Evolutionary conservation across 2,329 filamentous ascomycete species (phyloP).

Genomic region (Dendryphion nanum): DNA sequence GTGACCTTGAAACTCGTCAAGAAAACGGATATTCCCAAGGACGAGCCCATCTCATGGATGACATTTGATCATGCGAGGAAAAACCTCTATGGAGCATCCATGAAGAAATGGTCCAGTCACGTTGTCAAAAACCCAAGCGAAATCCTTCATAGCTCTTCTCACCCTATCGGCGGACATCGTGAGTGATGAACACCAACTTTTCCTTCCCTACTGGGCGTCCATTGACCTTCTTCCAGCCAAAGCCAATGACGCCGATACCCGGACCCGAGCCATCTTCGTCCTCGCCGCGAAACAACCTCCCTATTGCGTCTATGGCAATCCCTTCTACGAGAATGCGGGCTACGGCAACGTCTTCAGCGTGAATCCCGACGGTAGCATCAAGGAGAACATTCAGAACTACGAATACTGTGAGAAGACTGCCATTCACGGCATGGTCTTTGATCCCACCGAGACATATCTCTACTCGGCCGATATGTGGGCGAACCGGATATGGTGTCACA

Average conservation of each 20-base stretch:
- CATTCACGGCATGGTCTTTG: constrained; percentile 81
- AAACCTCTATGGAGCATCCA: constrained; percentile 83
- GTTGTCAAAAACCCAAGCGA: constrained; percentile 71
- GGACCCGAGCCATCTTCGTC: constrained; percentile 86
- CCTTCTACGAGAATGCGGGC: constrained; percentile 83
- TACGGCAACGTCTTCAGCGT: constrained; percentile 75
- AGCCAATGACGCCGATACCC: constrained; percentile 68
- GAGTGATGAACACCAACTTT: constrained; percentile 34
- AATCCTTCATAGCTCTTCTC: constrained; percentile 72
- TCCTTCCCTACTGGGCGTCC: neutral
- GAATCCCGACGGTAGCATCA: constrained; percentile 56
- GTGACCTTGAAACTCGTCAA: constrained; percentile 73
- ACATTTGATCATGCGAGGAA: constrained; percentile 83
- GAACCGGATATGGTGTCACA: constrained; percentile 83
- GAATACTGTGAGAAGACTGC: constrained; percentile 67
- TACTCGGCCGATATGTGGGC: constrained; percentile 77
- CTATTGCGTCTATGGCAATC: constrained; percentile 83
- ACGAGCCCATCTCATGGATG: constrained; percentile 94
- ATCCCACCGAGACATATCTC: constrained; percentile 69
- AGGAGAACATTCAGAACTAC: constrained; percentile 69
- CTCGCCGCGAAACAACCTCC: constrained; percentile 75
- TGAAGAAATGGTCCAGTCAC: constrained; percentile 92
- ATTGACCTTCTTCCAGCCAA: constrained; percentile 49
- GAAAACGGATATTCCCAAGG: constrained; percentile 74
- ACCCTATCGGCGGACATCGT: constrained; percentile 76